These are phyloP conservation scores for Rubus idaeus DNA, from an alignment of 306 rosid species.

Conservation along the genomic window DNA sequence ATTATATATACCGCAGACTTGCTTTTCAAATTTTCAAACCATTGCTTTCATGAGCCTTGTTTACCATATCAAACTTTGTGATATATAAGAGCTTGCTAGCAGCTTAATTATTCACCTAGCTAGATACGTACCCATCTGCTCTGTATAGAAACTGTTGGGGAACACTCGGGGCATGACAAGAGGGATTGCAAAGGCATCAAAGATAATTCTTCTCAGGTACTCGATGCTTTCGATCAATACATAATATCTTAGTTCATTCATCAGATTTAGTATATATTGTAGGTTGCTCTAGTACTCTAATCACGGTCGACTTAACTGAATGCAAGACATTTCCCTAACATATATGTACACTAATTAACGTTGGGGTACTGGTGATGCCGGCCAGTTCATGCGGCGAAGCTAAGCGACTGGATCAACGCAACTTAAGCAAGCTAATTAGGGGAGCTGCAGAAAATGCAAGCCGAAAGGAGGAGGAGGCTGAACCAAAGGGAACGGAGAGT, in stretches of 20 bases:
- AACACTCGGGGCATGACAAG: not conserved
- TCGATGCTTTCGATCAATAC: not conserved
- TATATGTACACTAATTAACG: too few species aligned
- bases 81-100: not conserved
- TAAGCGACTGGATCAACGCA: slow-evolving; percentile 16
- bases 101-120: too few species aligned
- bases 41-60: not conserved
- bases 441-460: slow-evolving; percentile 10
- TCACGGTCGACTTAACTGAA: too few species aligned
- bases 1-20: not conserved
- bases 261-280: too few species aligned
- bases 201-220: slow-evolving; percentile 35
- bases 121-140: not conserved
- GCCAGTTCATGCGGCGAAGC: slow-evolving; percentile 31
- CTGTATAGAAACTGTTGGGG: not conserved
- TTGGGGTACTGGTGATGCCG: not conserved
- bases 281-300: too few species aligned
- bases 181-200: slow-evolving; percentile 27
- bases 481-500: not conserved
- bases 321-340: too few species aligned
- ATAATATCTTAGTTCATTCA: not conserved
- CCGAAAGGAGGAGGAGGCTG: not conserved
- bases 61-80: not conserved
- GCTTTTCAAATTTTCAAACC: not conserved
- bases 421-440: slow-evolving; percentile 21